Evolutionary conservation across 257 asterid genomes (phyloP), one percentile per base, ranked within the genome.

Genomic region (Nicotiana attenuata): DNA sequence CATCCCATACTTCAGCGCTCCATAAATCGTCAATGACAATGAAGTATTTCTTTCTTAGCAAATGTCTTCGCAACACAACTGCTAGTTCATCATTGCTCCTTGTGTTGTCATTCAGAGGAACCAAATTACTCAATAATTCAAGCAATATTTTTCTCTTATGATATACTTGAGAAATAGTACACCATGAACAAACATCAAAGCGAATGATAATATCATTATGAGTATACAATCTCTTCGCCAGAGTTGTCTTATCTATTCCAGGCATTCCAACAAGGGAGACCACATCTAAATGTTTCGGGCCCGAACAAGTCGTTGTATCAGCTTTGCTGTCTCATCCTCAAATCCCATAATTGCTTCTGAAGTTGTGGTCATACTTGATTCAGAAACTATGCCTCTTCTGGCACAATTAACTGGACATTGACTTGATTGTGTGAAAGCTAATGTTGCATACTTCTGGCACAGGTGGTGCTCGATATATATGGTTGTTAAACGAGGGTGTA

Each of bases 21-120:
- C 82, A 79, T 4, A 79, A 29, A 61, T 79, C 82, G 41, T 79
- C 73, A 17, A 79, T 11, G 50, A 61, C 82, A 4, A 79, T 61
- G 38, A 79, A 4, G 31, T 79, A 79, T 9, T 3, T 79, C 35
- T 61, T 59, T 16, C 13, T 47, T 15, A 57, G 26, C 29, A 78
- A 60, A 56, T 29, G 68, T 45, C 41, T 59, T 52, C 22, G 66
- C 59, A 79, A 2, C 35, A 59, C 10, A 3, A 13, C 59, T 31
- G 63, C 60, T 50, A 75, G 80, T 75, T 75, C 71, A 65, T 28
- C 10, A 65, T 28, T 3, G 3, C 20, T 65, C 45, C 7, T 24
- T 13, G 45, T 15, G 45, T 2, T 14, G 45, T 29, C 71, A 65
- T 65, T 28, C 3, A 6, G 33, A 41, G 55, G 60, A 29, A 6